phyloP scores from a whole-genome alignment of 306 rosid genomes.

The Leucaena leucocephala region DNA sequence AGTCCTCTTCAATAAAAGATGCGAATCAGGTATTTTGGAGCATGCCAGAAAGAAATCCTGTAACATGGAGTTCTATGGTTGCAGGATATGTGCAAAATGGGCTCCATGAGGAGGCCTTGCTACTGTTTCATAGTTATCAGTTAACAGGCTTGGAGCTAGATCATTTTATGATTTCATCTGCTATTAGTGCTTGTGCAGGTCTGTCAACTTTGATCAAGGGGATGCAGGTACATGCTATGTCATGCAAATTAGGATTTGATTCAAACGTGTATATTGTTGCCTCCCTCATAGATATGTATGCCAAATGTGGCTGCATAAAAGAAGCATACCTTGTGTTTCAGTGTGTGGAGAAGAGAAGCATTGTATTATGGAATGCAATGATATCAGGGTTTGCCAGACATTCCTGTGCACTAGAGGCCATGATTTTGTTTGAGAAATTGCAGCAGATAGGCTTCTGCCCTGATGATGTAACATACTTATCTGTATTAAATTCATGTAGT shows the following conservation, averaged over 20 bases:
- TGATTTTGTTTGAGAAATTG: slow-evolving; percentile 88
- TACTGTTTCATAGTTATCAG: slow-evolving; percentile 60
- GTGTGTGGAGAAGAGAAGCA: slow-evolving; percentile 52
- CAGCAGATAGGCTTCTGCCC: slow-evolving; percentile 70
- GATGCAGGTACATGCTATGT: slow-evolving; percentile 69
- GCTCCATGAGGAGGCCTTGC: slow-evolving; percentile 72
- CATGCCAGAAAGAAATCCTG: slow-evolving; percentile 69
- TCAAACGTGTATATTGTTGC: slow-evolving; percentile 59
- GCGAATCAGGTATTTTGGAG: slow-evolving; percentile 62
- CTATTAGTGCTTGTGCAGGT: slow-evolving; percentile 77
- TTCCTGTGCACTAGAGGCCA: slow-evolving; percentile 62
- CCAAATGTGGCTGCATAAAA: slow-evolving; percentile 79
- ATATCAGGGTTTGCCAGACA: slow-evolving; percentile 83
- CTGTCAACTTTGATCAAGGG: slow-evolving; percentile 76
- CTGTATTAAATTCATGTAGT: slow-evolving; percentile 73
- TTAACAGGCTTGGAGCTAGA: slow-evolving; percentile 51
- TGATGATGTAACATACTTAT: slow-evolving; percentile 69
- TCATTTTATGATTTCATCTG: slow-evolving; percentile 70
- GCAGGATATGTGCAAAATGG: slow-evolving; percentile 79
- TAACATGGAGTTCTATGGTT: slow-evolving; percentile 91
- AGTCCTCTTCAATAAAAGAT: slow-evolving; percentile 64
- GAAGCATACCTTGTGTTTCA: slow-evolving; percentile 70
- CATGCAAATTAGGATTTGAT: slow-evolving; percentile 63
- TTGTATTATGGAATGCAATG: slow-evolving; percentile 79
- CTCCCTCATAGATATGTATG: slow-evolving; percentile 84